Evolutionary conservation across 495 filamentous ascomycete genomes (phyloP).

Genomic region (Thozetella sp.): DNA sequence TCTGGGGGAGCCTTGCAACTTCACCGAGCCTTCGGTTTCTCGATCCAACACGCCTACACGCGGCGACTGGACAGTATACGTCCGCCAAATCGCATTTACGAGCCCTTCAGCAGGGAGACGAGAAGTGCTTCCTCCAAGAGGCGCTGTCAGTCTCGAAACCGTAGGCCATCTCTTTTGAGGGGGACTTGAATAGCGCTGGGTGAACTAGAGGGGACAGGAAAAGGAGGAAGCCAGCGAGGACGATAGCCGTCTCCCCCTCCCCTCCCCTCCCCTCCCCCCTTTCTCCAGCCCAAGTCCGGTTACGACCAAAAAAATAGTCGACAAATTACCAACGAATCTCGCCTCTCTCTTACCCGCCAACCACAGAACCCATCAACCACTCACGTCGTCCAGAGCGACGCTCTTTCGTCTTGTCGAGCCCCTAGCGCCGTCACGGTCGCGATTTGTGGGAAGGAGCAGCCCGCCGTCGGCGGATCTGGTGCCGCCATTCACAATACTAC

Average conservation of each 20-base stretch:
- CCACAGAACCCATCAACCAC: constrained; percentile 23
- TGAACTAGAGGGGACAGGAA: constrained; percentile 1
- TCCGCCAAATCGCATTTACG: background rate
- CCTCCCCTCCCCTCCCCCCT: constrained; percentile 12
- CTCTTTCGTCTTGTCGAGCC: constrained; percentile 12
- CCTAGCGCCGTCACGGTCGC: constrained; percentile 20
- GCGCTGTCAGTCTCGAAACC: background rate
- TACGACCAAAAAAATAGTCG: constrained; percentile 20
- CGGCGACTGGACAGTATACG: background rate
- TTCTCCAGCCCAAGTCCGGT: constrained; percentile 3
- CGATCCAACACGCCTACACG: too few species aligned
- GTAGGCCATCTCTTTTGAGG: too few species aligned
- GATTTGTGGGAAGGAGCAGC: background rate
- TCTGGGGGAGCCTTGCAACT: background rate
- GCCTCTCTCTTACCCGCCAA: constrained; percentile 25
- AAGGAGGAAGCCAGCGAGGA: background rate
- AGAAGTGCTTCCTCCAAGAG: background rate
- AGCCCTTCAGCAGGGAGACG: background rate
- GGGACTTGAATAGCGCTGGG: background rate
- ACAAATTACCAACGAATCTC: constrained; percentile 26
- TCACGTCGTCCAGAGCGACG: constrained; percentile 26
- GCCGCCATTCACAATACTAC: background rate
- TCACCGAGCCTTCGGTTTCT: too few species aligned
- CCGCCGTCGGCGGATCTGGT: constrained; percentile 1
- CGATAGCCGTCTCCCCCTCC: constrained; percentile 4